phyloP scores from a whole-genome alignment of 1,284 basidiomycete genomes.

The Ceratobasidium theobromae region DNA sequence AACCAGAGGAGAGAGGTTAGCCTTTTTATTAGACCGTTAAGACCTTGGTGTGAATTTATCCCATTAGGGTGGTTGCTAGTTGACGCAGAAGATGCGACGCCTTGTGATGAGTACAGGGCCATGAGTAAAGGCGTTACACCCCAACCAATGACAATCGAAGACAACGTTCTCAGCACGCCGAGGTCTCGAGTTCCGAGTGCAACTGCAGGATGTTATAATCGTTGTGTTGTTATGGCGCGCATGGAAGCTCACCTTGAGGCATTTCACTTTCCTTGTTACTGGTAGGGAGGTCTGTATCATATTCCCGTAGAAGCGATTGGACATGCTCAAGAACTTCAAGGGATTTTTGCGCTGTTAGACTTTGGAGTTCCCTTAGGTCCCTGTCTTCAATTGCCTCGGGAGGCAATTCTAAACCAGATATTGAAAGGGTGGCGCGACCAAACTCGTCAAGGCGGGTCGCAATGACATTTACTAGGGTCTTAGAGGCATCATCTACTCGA shows the following conservation, averaged over 20 bases:
- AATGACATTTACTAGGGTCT: background rate
- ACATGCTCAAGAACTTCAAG: constrained; percentile 55
- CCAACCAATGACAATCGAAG: constrained; percentile 72
- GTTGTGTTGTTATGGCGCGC: background rate
- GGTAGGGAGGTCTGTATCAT: constrained; percentile 35
- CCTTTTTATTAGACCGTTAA: constrained; percentile 55
- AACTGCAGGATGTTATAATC: constrained; percentile 39
- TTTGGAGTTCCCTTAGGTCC: constrained; percentile 40
- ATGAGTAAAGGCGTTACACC: constrained; percentile 56
- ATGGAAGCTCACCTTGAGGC: constrained; percentile 10
- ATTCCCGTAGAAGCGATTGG: constrained; percentile 50
- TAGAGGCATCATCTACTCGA: constrained; percentile 4
- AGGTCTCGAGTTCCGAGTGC: constrained; percentile 67
- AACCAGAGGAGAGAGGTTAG: background rate
- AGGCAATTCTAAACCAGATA: background rate
- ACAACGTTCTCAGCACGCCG: constrained; percentile 57
- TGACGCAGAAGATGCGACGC: constrained; percentile 44
- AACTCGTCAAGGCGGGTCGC: constrained; percentile 17
- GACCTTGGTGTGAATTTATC: constrained; percentile 39
- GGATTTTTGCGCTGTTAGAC: constrained; percentile 58
- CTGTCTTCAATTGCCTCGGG: background rate
- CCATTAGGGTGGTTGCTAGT: background rate
- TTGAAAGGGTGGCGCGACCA: background rate
- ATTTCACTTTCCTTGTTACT: constrained; percentile 23
- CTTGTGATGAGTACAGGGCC: constrained; percentile 50